Base-by-base conservation (phyloP, 2,329 filamentous ascomycete genomes). In the Xylaria sp. region DNA sequence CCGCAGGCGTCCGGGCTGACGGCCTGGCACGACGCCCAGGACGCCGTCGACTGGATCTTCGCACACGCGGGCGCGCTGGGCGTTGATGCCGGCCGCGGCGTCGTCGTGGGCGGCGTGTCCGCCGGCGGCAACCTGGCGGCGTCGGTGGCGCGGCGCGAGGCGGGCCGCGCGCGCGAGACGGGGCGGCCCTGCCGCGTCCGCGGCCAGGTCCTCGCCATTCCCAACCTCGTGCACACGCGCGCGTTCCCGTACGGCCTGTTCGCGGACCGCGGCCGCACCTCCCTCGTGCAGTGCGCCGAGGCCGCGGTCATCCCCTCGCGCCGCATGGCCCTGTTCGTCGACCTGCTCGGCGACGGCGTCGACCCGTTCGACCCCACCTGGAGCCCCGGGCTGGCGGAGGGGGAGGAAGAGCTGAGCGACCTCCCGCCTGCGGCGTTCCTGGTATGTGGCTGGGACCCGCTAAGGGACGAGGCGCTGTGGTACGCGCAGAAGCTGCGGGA, bases 21-120 rank as follows among this genome's bases (percentile, higher is more conserved):
- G 0, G 71, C 76, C 1, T 78, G 75, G 72, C 53, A 77, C 50
- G 81, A 85, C 50, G 68, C 75, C 0, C 75, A 78, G 60, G 80
- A 82, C 48, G 74, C 75, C 1, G 78, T 80, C 39, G 69, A 75
- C 16, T 84, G 79, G 79, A 58, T 79, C 0, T 68, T 75, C 37
- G 63, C 69, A 9, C 71, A 81, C 52, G 71, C 75, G 0, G 59
- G 65, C 0, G 45, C 59, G 0, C 61, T 80, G 17, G 69, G 67
- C 8, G 72, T 76, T 2, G 74, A 81, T 38, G 48, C 68, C 0
- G 56, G 59, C 0, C 65, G 66, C n/a, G n/a, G n/a, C 1, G 59
- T 80, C 2, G 61, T 79, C 1, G 66, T 80, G 1, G 76, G 77
- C 4, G 78, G 78, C 1, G 70, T 76, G 17, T 79, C 76, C 0